These are phyloP conservation scores for Grosmannia serpens DNA, from an alignment of 2,329 filamentous ascomycete species.

Conservation along the genomic window DNA sequence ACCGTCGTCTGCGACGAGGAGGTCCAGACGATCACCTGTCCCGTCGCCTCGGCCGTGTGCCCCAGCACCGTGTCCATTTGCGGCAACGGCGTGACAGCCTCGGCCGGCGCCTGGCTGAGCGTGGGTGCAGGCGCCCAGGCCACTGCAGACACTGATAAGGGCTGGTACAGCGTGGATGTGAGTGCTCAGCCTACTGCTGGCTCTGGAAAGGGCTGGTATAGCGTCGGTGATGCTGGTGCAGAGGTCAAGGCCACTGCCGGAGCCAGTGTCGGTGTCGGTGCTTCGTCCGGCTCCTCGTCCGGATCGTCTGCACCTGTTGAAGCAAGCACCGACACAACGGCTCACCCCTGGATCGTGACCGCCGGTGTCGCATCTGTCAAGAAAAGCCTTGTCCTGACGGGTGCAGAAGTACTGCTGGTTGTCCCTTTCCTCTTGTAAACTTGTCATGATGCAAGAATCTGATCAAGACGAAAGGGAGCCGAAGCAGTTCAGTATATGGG, in stretches of 20 bases:
- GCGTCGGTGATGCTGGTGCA: background rate
- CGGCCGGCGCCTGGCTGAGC: background rate
- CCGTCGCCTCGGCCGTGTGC: slow-evolving; percentile 2
- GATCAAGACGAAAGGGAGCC: background rate
- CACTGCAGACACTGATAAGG: background rate
- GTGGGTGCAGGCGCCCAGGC: no score
- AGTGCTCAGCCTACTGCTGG: background rate
- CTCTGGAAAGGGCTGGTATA: no score
- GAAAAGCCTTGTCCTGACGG: slow-evolving; percentile 8
- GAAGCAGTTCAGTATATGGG: background rate
- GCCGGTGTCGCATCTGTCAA: slow-evolving; percentile 9
- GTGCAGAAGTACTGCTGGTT: slow-evolving; percentile 5
- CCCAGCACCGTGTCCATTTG: slow-evolving; percentile 5
- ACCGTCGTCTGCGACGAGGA: slow-evolving; percentile 9
- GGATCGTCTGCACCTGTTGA: background rate
- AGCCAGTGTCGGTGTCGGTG: background rate
- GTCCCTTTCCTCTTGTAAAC: slow-evolving; percentile 6
- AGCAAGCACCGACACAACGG: background rate
- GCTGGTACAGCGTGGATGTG: background rate
- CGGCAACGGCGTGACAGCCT: slow-evolving; percentile 12
- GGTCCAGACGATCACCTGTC: slow-evolving; percentile 10
- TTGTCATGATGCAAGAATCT: background rate
- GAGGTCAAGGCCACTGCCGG: background rate
- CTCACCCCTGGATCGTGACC: slow-evolving; percentile 5
- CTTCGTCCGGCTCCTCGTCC: background rate